Base-by-base conservation (phyloP, 1,284 basidiomycete genomes). In the Porogramme epimiltina region DNA sequence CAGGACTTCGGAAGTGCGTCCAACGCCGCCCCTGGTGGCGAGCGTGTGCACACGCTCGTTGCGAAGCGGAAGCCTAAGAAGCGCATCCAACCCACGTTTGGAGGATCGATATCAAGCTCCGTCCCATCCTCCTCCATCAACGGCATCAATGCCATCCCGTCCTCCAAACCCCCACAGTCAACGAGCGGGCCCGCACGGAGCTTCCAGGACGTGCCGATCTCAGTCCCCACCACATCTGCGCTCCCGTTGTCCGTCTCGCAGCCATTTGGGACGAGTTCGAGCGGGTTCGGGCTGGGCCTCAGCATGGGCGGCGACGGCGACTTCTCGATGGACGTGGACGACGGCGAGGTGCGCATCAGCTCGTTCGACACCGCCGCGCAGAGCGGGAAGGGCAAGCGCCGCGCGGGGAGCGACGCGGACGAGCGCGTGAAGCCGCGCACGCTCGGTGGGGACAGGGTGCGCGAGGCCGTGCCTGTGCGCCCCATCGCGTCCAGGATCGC, bases 51-150 rank as follows among this genome's bases (percentile, higher is more conserved):
- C 62, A 79, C 78, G 49, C 77, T 91, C 15, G 82, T 90, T 2
- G 87, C 87, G 40, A 89, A 90, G 64, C 78, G 85, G 47, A 80
- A 82, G 49, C 64, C 61, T 36, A 78, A 83, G 48, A 91, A 91
- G 64, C 80, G 87, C 44, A 79, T 80, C 16, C 78, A 79, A 50
- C 80, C 89, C 0, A 78, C 76, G 1, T 76, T 76, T 55, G 64
- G 77, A 37, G 73, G 70, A 3, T 59, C 62, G 15, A 46, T 68
- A 2, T 58, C 55, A 5, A 63, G 66, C 10, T 60, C 63, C 6
- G 62, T 73, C 42, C 71, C 74, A 18, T 75, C 75, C 47, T 72
- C 79, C 25, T 64, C 67, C 54, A 18, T 44, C 42, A 55, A 58
- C 48, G 56, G 59, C 37, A 45, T 54, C 52, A 49, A 45, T 42